Percentiles rank a stretch among this genome's conserved stretches.
Evolutionary conservation across 2,329 filamentous ascomycete species (phyloP).

Genomic region (Aspergillus uvarum): DNA sequence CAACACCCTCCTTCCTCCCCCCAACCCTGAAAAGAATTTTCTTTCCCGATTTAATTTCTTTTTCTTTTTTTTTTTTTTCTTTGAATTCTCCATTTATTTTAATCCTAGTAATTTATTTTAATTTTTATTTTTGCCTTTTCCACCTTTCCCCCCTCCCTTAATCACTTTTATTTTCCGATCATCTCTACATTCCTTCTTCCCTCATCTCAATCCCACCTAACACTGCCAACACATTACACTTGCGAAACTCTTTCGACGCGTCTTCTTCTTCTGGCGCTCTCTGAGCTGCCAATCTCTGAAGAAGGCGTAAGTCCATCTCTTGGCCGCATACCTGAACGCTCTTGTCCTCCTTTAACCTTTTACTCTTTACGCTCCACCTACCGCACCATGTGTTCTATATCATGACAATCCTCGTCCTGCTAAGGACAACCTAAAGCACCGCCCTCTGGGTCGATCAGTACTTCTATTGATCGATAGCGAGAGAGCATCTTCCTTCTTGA

Average conservation of each 20-base stretch:
- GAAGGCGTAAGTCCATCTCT: conserved; percentile 27
- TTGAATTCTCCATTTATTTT: conserved; percentile 4
- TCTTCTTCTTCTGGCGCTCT: conserved; percentile 32
- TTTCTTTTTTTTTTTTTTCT: conserved; percentile 1
- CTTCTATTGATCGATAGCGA: conserved; percentile 29
- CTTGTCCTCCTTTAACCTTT: conserved; percentile 14
- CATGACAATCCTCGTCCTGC: conserved; percentile 44
- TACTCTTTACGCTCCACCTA: conserved; percentile 13
- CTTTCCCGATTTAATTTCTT: neutral
- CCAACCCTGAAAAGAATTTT: neutral
- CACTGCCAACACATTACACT: conserved; percentile 27
- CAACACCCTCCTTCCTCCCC: neutral
- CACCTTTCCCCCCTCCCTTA: conserved; percentile 4
- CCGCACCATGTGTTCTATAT: conserved; percentile 40
- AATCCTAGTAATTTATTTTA: neutral
- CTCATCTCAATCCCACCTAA: conserved; percentile 20
- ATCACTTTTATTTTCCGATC: conserved; percentile 23
- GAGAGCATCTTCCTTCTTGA: conserved; percentile 23
- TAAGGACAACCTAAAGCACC: conserved; percentile 32
- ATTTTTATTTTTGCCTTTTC: conserved; percentile 11
- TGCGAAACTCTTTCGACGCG: conserved; percentile 24
- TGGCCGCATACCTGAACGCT: conserved; percentile 23
- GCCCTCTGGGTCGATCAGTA: conserved; percentile 30
- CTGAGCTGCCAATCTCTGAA: conserved; percentile 29
- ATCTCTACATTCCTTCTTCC: conserved; percentile 22